phyloP scores from a whole-genome alignment of 257 asterid species.

The Capsicum baccatum region DNA sequence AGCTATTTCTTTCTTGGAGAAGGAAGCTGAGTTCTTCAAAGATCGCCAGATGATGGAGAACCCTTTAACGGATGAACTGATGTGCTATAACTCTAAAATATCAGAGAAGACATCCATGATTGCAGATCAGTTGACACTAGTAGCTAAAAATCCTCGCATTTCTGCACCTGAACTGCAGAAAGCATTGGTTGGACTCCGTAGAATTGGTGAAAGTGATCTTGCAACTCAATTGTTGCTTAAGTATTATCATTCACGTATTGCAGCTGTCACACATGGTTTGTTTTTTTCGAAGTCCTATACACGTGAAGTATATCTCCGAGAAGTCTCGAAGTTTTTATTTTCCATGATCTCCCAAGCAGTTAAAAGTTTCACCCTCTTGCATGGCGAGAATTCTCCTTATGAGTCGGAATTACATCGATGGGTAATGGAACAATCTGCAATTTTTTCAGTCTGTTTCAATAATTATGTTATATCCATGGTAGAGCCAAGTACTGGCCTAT shows the following conservation, averaged over 20 bases:
- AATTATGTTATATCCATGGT: constrained; percentile 53
- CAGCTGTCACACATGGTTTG: constrained; percentile 43
- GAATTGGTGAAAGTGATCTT: constrained; percentile 52
- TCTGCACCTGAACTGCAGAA: constrained; percentile 75
- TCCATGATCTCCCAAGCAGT: constrained; percentile 78
- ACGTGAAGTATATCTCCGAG: constrained; percentile 42
- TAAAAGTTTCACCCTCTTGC: constrained; percentile 57
- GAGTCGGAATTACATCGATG: constrained; percentile 54
- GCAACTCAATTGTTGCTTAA: constrained; percentile 60
- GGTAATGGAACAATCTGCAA: constrained; percentile 53
- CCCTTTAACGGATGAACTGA: constrained; percentile 47
- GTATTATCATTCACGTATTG: constrained; percentile 60
- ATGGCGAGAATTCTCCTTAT: constrained; percentile 51
- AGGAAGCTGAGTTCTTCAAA: constrained; percentile 57
- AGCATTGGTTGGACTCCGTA: constrained; percentile 61
- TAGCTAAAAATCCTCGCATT: constrained; percentile 59
- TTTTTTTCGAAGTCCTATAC: constrained; percentile 44
- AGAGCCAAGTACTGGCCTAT: constrained; percentile 57
- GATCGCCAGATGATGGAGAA: constrained; percentile 37
- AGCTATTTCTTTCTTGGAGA: constrained; percentile 61
- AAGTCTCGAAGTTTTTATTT: constrained; percentile 48
- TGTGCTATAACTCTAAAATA: constrained; percentile 51
- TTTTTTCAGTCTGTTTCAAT: constrained; percentile 46
- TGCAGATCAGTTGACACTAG: constrained; percentile 43
- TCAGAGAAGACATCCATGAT: constrained; percentile 59